Conservation (phyloP, 2,329 filamentous ascomycete genomes). For the Colletotrichum costaricense region DNA sequence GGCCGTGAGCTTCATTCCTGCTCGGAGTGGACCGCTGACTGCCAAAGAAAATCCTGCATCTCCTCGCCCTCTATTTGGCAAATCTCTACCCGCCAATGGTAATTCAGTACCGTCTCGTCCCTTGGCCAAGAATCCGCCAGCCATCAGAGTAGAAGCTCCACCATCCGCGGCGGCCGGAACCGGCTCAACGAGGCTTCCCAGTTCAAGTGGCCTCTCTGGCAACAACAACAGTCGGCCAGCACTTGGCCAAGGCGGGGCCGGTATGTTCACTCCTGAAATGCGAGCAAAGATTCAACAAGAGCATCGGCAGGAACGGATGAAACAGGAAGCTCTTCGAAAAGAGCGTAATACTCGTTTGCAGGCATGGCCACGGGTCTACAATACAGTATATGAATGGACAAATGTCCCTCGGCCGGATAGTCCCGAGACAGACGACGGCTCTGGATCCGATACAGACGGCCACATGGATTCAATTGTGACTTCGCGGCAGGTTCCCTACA, state of each 20-base stretch:
- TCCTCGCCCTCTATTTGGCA: not conserved
- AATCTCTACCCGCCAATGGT: not conserved
- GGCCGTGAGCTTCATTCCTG: not conserved
- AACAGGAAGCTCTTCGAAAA: conserved; percentile 13
- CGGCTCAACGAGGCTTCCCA: not conserved
- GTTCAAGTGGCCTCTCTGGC: not conserved
- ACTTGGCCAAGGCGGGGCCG: not conserved
- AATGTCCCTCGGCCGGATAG: conserved; percentile 21
- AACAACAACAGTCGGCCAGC: not conserved
- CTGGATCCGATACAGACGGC: not conserved
- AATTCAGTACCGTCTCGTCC: not conserved
- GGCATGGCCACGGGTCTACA: conserved; percentile 21
- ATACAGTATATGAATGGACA: conserved; percentile 23
- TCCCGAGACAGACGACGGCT: not conserved
- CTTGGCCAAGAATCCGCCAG: not conserved
- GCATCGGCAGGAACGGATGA: conserved; percentile 5
- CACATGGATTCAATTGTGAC: not conserved
- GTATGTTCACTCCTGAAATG: conserved; percentile 15
- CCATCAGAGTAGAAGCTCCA: not conserved
- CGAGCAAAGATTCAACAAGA: not conserved
- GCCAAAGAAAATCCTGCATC: not conserved
- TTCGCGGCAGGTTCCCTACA: not conserved
- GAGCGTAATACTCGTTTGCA: conserved; percentile 20
- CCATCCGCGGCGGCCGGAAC: not conserved
- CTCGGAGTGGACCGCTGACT: not conserved